Evolutionary conservation across 768 basidiomycete species (phyloP).

Genomic region (Tricholoma terreum): DNA sequence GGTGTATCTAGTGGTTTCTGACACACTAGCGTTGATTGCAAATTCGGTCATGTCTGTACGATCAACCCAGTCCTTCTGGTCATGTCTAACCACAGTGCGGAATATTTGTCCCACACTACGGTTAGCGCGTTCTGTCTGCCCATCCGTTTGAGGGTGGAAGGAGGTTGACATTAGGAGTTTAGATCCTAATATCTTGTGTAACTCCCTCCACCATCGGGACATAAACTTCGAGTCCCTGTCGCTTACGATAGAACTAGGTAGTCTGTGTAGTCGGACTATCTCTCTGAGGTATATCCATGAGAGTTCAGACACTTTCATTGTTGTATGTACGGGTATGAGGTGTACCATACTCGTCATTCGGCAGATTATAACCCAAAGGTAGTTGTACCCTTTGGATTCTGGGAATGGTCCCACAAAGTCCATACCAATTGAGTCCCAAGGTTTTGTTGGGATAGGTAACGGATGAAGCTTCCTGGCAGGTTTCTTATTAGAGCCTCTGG

Average conservation of each 20-base stretch:
- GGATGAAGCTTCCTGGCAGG: no score
- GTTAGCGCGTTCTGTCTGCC: constrained; percentile 18
- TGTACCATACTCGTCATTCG: neutral
- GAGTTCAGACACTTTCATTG: neutral
- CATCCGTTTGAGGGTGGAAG: neutral
- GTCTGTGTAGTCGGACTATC: neutral
- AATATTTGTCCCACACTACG: constrained; percentile 30
- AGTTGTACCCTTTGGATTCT: neutral
- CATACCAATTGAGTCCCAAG: no score
- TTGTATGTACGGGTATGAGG: neutral
- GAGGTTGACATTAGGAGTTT: constrained; percentile 1
- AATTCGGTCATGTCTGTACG: constrained; percentile 34
- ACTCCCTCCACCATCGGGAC: neutral
- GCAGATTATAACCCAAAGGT: neutral
- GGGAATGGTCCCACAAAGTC: neutral
- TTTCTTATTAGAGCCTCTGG: no score
- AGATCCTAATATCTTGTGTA: constrained; percentile 1
- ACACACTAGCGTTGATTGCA: constrained; percentile 29
- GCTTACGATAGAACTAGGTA: neutral
- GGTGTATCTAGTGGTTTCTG: constrained; percentile 30
- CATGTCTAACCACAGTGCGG: constrained; percentile 13
- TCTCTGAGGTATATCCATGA: neutral
- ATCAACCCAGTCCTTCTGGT: constrained; percentile 26
- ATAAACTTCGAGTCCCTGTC: neutral
- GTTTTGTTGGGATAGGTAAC: no score